phyloP scores from a whole-genome alignment of 2,329 filamentous ascomycete species.

The Intubia oerlemansii region DNA sequence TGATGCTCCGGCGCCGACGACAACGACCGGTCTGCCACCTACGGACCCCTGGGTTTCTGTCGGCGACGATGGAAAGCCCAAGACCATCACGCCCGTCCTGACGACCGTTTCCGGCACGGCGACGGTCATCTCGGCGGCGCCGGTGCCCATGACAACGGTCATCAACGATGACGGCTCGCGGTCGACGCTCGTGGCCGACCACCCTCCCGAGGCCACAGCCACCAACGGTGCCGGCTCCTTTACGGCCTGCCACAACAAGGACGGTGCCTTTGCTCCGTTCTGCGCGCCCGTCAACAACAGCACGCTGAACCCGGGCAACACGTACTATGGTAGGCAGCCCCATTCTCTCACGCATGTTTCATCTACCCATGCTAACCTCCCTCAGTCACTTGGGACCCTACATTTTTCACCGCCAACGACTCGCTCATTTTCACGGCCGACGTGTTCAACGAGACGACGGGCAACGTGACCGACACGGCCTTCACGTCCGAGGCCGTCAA shows the following conservation, averaged over 20 bases:
- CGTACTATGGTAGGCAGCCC: conserved; percentile 26
- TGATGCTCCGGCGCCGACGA: conserved; percentile 11
- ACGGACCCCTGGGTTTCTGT: conserved; percentile 30
- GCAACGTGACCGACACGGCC: conserved; percentile 10
- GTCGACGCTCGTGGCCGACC: conserved; percentile 12
- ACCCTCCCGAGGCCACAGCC: conserved; percentile 22
- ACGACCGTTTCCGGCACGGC: conserved; percentile 25
- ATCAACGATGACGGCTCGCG: conserved; percentile 16
- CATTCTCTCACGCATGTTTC: not conserved
- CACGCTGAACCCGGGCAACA: conserved; percentile 21
- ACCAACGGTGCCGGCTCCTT: conserved; percentile 25
- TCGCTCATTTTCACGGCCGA: conserved; percentile 16
- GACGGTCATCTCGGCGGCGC: conserved; percentile 11
- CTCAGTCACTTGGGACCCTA: conserved; percentile 34
- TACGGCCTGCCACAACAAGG: conserved; percentile 23
- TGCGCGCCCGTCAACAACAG: conserved; percentile 24
- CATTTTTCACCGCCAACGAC: conserved; percentile 23
- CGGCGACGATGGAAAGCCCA: conserved; percentile 22
- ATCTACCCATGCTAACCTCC: not conserved
- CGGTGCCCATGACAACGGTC: conserved; percentile 7
- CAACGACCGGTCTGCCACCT: not conserved
- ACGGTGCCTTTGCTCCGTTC: conserved; percentile 26
- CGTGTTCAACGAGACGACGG: conserved; percentile 19
- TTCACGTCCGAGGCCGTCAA: conserved; percentile 16
- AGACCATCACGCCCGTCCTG: conserved; percentile 26